Evolutionary conservation across 305 asterid species (phyloP).

Genomic region (Fraxinus greggii): DNA sequence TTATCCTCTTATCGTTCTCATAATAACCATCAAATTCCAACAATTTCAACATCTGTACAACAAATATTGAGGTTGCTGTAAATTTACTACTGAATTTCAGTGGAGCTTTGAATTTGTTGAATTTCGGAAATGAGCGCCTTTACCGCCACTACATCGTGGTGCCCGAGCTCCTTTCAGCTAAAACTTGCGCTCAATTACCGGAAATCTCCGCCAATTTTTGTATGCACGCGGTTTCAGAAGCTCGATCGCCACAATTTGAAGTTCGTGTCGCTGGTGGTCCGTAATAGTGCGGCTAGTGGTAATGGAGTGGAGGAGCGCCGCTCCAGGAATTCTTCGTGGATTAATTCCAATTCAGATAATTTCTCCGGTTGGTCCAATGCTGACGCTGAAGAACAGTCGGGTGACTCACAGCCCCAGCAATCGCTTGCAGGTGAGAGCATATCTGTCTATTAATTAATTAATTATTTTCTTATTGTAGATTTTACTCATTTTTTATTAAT

Average conservation of each 20-base stretch:
- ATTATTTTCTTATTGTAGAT: neutral
- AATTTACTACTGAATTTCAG: conserved; percentile 17
- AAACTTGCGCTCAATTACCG: conserved; percentile 60
- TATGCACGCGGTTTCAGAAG: conserved; percentile 42
- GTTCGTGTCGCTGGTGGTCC: conserved; percentile 39
- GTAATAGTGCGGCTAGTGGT: conserved; percentile 40
- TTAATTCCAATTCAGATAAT: conserved; percentile 51
- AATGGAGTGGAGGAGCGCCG: conserved; percentile 45
- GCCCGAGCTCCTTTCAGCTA: conserved; percentile 83
- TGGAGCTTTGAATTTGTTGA: conserved; percentile 9
- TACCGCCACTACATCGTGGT: conserved; percentile 61
- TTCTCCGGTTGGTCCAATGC: conserved; percentile 76
- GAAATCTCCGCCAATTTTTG: conserved; percentile 35
- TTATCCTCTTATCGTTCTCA: neutral
- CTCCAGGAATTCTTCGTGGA: conserved; percentile 47
- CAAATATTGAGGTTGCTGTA: neutral
- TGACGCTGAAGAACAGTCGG: conserved; percentile 41
- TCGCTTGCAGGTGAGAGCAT: conserved; percentile 55
- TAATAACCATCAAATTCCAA: neutral
- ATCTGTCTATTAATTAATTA: neutral
- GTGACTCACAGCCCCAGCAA: conserved; percentile 44
- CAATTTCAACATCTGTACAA: neutral
- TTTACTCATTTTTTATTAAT: neutral
- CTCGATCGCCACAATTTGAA: conserved; percentile 39
- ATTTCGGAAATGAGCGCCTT: conserved; percentile 52